Evolutionary conservation across 2,329 filamentous ascomycete genomes (phyloP), one percentile per base, ranked within the genome.

Genomic region (Zelopaecilomyces penicillatus): DNA sequence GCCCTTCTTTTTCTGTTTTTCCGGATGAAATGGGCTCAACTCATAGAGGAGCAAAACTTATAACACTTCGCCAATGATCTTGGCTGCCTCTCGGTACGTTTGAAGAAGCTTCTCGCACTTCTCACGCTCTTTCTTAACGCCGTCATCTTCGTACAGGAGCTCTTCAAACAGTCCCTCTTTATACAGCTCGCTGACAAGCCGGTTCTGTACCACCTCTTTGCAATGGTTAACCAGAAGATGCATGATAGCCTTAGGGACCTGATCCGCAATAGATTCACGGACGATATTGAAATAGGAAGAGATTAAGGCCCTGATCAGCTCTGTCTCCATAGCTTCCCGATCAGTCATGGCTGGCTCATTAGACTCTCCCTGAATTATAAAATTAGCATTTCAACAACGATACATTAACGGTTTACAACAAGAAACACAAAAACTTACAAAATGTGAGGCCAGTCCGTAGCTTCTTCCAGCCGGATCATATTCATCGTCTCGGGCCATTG

Each of bases 211-310:
- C 9, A 91, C 91, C 54, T 98, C 93, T 66, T 97, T 96, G 69
- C 87, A 95, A 71, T 96, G 87, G 67, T 98, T 98, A 61, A 98
- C 93, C 31, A 98, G 78, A 39, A 98, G 79, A 64, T 98, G 93
- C 93, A 98, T 98, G 55, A 98, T 85, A 5, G 93, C 93, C 70
- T 98, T 98, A 54, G 93, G 93, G 8, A 98, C 93, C 68, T 97
- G 91, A 63, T 98, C 93, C 37, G 91, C 91, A 57, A 96, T 95
- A n/a, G 88, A 91, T 68, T 98, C 93, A 51, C 93, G 87, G 39
- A 98, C 93, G 59, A 98, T 98, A 65, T 95, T 95, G 74, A 98
- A 98, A 73, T 98, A 98, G 1, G 90, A 96, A 30, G 87, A 95
- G 64, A 98, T 98, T 45, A 98, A 79, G 39, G 90, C 87, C 39